phyloP scores from a whole-genome alignment of 306 rosid genomes.

The Abrus precatorius region DNA sequence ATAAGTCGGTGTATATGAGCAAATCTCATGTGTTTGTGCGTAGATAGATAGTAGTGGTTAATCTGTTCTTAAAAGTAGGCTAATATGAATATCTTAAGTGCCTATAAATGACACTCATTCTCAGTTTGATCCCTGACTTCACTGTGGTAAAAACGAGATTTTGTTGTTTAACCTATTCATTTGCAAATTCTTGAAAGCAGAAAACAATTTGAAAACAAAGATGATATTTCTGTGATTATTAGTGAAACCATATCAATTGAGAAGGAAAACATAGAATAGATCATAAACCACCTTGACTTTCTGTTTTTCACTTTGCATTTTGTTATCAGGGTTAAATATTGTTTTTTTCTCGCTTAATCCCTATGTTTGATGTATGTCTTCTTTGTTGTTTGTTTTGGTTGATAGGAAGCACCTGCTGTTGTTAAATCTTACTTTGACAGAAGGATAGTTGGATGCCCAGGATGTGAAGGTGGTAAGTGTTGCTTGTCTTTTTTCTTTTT shows the following conservation, averaged over 20 bases:
- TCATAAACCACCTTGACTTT: background rate
- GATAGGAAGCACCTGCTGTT: slow-evolving; percentile 90
- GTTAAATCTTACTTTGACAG: slow-evolving; percentile 74
- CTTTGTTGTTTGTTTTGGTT: slow-evolving; percentile 39
- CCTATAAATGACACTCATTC: background rate
- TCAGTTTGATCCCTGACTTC: background rate
- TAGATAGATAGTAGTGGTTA: too few species aligned
- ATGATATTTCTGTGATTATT: too few species aligned
- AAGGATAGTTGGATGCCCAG: slow-evolving; percentile 98
- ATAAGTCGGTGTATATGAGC: background rate
- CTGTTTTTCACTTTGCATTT: slow-evolving; percentile 1
- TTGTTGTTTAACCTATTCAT: background rate
- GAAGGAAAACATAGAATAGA: too few species aligned
- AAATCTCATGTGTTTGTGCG: background rate
- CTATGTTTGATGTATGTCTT: slow-evolving; percentile 13
- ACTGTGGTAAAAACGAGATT: background rate
- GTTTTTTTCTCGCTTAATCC: background rate
- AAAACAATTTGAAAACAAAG: too few species aligned
- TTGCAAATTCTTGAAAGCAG: too few species aligned
- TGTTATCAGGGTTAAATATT: background rate
- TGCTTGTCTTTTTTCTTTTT: background rate
- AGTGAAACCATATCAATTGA: too few species aligned
- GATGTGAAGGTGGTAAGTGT: slow-evolving; percentile 91
- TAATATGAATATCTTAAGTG: background rate
- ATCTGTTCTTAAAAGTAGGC: background rate